phyloP scores from a whole-genome alignment of 1,139 yeast species.

The Pichia kudriavzevii region DNA sequence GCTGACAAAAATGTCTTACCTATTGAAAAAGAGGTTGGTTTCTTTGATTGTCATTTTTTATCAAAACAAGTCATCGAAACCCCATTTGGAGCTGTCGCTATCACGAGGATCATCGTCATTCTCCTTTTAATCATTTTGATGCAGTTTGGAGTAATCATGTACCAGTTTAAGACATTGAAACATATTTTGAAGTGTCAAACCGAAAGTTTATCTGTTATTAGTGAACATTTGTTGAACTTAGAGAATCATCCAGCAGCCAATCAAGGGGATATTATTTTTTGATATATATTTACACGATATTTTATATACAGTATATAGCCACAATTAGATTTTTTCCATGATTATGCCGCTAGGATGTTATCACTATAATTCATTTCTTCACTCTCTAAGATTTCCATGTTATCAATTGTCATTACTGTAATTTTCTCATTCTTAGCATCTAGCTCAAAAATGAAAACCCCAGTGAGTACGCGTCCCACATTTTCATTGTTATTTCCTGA shows the following conservation, averaged over 20 bases:
- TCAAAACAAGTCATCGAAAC: not conserved
- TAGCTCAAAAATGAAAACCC: constrained; percentile 72
- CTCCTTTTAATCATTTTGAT: not conserved
- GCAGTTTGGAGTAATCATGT: not conserved
- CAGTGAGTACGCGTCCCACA: constrained; percentile 49
- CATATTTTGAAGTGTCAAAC: no score
- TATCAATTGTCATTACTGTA: constrained; percentile 68
- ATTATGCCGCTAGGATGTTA: constrained; percentile 21
- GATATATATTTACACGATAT: no score
- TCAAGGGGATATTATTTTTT: no score
- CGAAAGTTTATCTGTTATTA: no score
- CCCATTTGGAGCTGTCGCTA: not conserved
- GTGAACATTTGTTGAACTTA: no score
- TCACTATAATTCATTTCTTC: constrained; percentile 21
- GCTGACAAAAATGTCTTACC: not conserved
- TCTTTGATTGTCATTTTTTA: not conserved
- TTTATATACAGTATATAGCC: no score
- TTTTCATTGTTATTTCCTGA: constrained; percentile 7
- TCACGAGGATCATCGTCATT: not conserved
- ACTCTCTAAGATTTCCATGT: constrained; percentile 57
- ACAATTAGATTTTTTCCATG: no score
- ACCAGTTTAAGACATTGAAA: not conserved
- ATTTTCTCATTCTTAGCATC: constrained; percentile 50
- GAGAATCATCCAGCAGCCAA: no score
- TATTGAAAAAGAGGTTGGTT: not conserved